Conservation (phyloP, 129 eudicot species). For the Pittosporum tobira region DNA sequence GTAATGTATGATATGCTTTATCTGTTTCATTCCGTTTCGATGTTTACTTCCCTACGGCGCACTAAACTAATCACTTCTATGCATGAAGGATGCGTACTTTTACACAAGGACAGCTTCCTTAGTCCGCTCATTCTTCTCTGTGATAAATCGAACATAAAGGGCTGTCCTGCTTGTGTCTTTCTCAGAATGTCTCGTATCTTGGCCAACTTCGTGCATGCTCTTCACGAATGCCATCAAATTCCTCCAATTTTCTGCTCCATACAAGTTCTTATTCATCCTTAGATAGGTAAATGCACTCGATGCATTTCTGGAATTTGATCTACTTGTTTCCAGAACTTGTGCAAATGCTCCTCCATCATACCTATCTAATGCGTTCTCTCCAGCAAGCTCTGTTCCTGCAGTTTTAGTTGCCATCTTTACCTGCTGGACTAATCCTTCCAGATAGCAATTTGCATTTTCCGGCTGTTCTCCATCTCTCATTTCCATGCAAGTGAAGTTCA, state of each 20-base stretch:
- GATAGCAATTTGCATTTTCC: slow-evolving; percentile 61
- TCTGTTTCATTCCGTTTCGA: background rate
- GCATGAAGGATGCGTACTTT: slow-evolving; percentile 10
- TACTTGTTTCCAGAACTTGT: slow-evolving; percentile 57
- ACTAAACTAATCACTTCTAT: background rate
- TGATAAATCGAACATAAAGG: slow-evolving; percentile 68
- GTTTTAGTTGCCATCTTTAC: slow-evolving; percentile 61
- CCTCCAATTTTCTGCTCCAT: slow-evolving; percentile 80
- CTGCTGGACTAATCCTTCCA: slow-evolving; percentile 76
- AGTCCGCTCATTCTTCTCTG: slow-evolving; percentile 18
- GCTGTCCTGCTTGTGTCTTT: slow-evolving; percentile 49
- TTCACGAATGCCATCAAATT: slow-evolving; percentile 67
- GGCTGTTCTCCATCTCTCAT: slow-evolving; percentile 93
- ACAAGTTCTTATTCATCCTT: slow-evolving; percentile 70
- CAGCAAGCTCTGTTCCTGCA: slow-evolving; percentile 64
- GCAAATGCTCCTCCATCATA: slow-evolving; percentile 56
- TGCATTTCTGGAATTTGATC: slow-evolving; percentile 67
- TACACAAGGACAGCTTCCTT: slow-evolving; percentile 50
- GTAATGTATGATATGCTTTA: slow-evolving; percentile 6
- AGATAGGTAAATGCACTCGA: slow-evolving; percentile 75
- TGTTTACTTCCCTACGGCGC: background rate
- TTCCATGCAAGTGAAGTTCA: slow-evolving; percentile 96
- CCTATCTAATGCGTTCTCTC: slow-evolving; percentile 90
- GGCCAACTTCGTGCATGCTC: slow-evolving; percentile 77
- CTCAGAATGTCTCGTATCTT: slow-evolving; percentile 39